phyloP scores from a whole-genome alignment of 257 asterid species.

The Prunella vulgaris region DNA sequence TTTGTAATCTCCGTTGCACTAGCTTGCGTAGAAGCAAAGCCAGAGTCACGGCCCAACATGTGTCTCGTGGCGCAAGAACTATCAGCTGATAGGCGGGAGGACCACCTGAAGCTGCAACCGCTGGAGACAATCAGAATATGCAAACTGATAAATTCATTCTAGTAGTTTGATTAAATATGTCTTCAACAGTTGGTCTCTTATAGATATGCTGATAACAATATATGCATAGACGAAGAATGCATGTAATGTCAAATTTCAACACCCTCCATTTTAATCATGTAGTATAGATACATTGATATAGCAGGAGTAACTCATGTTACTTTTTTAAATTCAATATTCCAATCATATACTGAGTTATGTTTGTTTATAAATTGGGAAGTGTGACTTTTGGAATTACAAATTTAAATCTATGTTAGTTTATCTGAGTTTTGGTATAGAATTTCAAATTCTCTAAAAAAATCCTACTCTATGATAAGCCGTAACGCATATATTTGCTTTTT shows the following conservation, averaged over 20 bases:
- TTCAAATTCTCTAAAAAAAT: too few species aligned
- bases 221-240: not conserved
- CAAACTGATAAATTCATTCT: constrained; percentile 35
- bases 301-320: not conserved
- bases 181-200: not conserved
- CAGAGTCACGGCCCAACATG: constrained; percentile 78
- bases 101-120: constrained; percentile 47
- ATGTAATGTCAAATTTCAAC: not conserved
- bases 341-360: too few species aligned
- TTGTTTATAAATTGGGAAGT: too few species aligned
- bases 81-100: constrained; percentile 48
- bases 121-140: constrained; percentile 39
- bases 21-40: constrained; percentile 47
- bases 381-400: too few species aligned
- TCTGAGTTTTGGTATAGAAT: too few species aligned
- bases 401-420: too few species aligned
- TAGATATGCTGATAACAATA: too few species aligned
- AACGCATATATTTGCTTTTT: too few species aligned
- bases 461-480: too few species aligned
- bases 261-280: too few species aligned
- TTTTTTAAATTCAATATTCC: not conserved
- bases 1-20: constrained; percentile 54
- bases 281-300: too few species aligned
- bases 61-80: constrained; percentile 71
- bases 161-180: constrained; percentile 19